phyloP scores from a whole-genome alignment of 768 basidiomycete species.

The Leccinum incarnatum region DNA sequence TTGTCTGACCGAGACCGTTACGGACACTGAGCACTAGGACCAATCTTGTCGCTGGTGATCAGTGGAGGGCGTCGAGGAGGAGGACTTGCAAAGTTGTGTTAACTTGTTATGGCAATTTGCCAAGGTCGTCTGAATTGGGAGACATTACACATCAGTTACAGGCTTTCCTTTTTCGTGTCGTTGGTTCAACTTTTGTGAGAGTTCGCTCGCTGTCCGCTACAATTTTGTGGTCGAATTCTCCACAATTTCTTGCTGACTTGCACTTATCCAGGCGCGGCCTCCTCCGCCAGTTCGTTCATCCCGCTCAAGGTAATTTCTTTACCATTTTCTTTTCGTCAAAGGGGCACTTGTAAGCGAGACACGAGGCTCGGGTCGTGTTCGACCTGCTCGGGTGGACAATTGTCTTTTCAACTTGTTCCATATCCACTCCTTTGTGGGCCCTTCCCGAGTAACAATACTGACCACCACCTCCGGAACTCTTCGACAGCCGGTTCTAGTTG shows the following conservation, averaged over 20 bases:
- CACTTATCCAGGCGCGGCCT: conserved; percentile 57
- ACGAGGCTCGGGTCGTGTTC: conserved; percentile 20
- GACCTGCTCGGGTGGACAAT: conserved; percentile 27
- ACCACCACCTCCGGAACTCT: conserved; percentile 12
- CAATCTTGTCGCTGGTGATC: conserved; percentile 10
- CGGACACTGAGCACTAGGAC: conserved; percentile 11
- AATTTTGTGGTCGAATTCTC: neutral
- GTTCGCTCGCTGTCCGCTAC: conserved; percentile 11
- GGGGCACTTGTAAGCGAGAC: conserved; percentile 19
- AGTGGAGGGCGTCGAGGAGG: conserved; percentile 8
- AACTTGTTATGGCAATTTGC: conserved; percentile 32
- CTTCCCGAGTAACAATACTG: conserved; percentile 13
- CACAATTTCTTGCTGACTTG: conserved; percentile 9
- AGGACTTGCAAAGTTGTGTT: conserved; percentile 3
- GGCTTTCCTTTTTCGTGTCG: conserved; percentile 39
- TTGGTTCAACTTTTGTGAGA: conserved; percentile 35
- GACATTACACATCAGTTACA: conserved; percentile 44
- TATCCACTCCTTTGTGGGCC: conserved; percentile 22
- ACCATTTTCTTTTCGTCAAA: conserved; percentile 7
- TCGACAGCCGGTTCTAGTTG: conserved; percentile 26
- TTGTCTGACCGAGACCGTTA: conserved; percentile 10
- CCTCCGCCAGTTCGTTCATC: conserved; percentile 67
- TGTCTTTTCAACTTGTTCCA: conserved; percentile 19
- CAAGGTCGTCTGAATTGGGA: conserved; percentile 37
- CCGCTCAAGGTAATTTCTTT: conserved; percentile 45